Evolutionary conservation across 2,329 filamentous ascomycete genomes (phyloP), one percentile per base, ranked within the genome.

Genomic region (Alternaria rosae): DNA sequence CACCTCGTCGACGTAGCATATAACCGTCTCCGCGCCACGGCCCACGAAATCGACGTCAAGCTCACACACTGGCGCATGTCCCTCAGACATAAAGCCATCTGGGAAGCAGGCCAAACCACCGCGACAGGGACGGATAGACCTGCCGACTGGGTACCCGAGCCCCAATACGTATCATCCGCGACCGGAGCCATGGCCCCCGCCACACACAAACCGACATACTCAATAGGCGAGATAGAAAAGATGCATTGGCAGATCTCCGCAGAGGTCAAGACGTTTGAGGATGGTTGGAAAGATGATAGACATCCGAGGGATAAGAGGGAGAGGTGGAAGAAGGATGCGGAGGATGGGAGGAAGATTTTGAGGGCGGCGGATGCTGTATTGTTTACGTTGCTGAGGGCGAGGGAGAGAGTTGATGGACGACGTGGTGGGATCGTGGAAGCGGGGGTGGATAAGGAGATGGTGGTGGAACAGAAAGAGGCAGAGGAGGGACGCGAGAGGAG

Each of bases 261-360:
- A 2, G 71, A 76, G 45, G 64, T 74, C 10, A 59, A 56, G 53
- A 52, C 21, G 4, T 71, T 75, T n/a, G 67, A 76, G n/a, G 54
- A 62, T 11, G 32, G 57, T 21, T 56, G 64, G 11, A 50, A 42
- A 2, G 50, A 67, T 11, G 26, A 53, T 0, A 60, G 55, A 17
- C 54, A 54, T 13, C 35, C 62, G 5, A 44, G 59, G 10, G 59
- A 65, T 55, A 58, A 48, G 45, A 68, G 64, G 25, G 67, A 71
- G 13, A 60, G 64, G 41, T 69, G 66, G 62, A 66, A 51, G 23
- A 58, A 54, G 53, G 70, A 75, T 54, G 44, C 71, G 0, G 69
- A 75, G 15, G 70, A 76, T 44, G 71, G 67, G 15, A 58, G 69
- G 5, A 50, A 54, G 6, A 47, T 76, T 43, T 38, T 74, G 41